A percentile compares a stretch with the other conserved stretches of the same genome.
phyloP scores from a whole-genome alignment of 768 basidiomycete species.

The Kondoa malvinella region DNA sequence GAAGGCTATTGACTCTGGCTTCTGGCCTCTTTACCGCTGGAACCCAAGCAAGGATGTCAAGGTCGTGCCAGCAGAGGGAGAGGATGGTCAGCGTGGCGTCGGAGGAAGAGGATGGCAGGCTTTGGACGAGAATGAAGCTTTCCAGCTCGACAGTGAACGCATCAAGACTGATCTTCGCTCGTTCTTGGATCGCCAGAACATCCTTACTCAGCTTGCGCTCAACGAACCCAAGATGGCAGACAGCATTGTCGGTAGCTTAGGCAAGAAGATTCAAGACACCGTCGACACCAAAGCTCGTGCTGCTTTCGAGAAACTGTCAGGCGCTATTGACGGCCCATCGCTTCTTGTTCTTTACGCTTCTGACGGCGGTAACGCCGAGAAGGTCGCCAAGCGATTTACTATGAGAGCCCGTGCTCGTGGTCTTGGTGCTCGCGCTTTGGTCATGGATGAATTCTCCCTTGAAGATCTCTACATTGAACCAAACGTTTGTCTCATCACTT shows the following conservation, averaged over 20 bases:
- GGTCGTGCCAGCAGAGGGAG: constrained; percentile 30
- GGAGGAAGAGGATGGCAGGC: constrained; percentile 3
- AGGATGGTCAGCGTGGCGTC: neutral
- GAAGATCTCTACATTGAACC: constrained; percentile 54
- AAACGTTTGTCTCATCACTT: constrained; percentile 71
- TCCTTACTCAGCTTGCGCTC: constrained; percentile 71
- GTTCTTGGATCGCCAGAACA: constrained; percentile 92
- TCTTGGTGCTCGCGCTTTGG: constrained; percentile 52
- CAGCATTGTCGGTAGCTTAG: constrained; percentile 61
- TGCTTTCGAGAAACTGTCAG: constrained; percentile 66
- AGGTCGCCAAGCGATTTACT: constrained; percentile 73
- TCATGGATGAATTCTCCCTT: constrained; percentile 59
- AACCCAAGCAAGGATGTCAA: constrained; percentile 63
- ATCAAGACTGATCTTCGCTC: constrained; percentile 82
- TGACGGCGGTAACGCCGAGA: constrained; percentile 90
- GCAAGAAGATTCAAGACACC: constrained; percentile 66
- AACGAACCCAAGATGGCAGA: constrained; percentile 46
- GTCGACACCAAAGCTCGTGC: constrained; percentile 63
- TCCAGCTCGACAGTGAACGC: constrained; percentile 77
- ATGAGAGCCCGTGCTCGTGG: constrained; percentile 70
- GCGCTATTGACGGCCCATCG: constrained; percentile 71
- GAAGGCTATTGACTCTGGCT: constrained; percentile 82
- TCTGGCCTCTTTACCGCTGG: constrained; percentile 98
- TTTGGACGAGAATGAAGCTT: constrained; percentile 48
- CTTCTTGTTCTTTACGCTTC: constrained; percentile 81